Conservation (phyloP, 2,329 filamentous ascomycete genomes). For the Septoria linicola region DNA sequence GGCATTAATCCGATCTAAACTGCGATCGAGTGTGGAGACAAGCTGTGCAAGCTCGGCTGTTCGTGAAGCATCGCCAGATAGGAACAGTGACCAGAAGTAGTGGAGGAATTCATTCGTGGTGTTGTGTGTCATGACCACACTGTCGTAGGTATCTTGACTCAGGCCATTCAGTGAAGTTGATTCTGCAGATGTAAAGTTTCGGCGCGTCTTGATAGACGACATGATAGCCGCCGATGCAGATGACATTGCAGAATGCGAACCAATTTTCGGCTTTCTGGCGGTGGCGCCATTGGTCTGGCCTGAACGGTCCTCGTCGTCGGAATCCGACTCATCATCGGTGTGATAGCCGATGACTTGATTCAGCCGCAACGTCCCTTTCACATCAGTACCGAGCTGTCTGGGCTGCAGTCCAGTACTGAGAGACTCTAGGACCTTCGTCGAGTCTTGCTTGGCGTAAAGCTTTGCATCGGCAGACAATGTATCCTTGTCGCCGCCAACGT, state of each 20-base stretch:
- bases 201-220: constrained; percentile 59
- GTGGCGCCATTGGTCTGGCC: constrained; percentile 27
- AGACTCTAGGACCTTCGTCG: constrained; percentile 63
- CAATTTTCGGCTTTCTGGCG: constrained; percentile 53
- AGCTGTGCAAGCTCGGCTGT: constrained; percentile 78
- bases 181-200: constrained; percentile 27
- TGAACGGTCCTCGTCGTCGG: constrained; percentile 51
- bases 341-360: constrained; percentile 66
- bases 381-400: constrained; percentile 35
- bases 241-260: constrained; percentile 65
- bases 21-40: constrained; percentile 76
- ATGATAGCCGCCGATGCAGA: constrained; percentile 67
- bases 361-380: constrained; percentile 46
- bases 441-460: constrained; percentile 68
- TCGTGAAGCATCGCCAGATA: constrained; percentile 77
- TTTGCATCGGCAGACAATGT: constrained; percentile 51
- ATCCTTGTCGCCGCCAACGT: constrained; percentile 62
- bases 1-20: constrained; percentile 73
- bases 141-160: constrained; percentile 55
- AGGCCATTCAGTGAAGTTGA: constrained; percentile 38
- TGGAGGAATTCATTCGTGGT: constrained; percentile 95
- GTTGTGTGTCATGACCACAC: constrained; percentile 74
- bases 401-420: constrained; percentile 64
- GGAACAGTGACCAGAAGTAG: constrained; percentile 92
- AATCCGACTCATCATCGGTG: constrained; percentile 61